Base-by-base conservation (phyloP, 2,329 filamentous ascomycete genomes). In the Myriosclerotinia scirpicola region DNA sequence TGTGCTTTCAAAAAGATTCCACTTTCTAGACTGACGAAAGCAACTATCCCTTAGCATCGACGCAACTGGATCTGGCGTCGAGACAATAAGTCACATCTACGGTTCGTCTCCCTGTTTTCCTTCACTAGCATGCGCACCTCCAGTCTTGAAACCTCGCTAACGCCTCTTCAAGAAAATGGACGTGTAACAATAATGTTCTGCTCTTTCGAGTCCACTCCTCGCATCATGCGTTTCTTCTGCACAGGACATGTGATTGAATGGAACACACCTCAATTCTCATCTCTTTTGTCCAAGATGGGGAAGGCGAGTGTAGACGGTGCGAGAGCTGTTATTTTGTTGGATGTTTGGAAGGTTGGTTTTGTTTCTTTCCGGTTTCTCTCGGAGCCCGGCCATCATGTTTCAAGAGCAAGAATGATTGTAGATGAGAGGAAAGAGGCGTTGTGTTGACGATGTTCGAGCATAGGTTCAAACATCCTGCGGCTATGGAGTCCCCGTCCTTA, bases 181-280 rank as follows among this genome's bases (percentile, higher is more conserved):
- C 84, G 91, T 20, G 83, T 90, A 22, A 92, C 89, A 7, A 79
- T 93, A 74, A 87, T 92, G 83, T 92, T 93, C 78, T 89, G 84
- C 75, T 87, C 85, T 30, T 90, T 90, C 69, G 85, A 83, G 1
- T 71, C 79, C 5, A 74, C 79, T 0, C 87, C 88, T 20, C 81
- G 86, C 65, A 90, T 91, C 73, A 75, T 90, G 75, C 80, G 88
- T 6, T 80, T 90, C 60, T 90, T 88, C 75, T 89, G 87, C 75
- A 81, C 73, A 11, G 84, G 84, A 5, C 76, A 74, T 6, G 83
- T 90, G 9, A 78, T 90, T 3, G 88, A 91, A 76, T 85, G 82
- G 77, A 83, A 85, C 68, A 79, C 83, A 14, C 77, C 80, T 0
- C 77, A 77, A 17, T 88, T 87, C 71, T 71, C 75, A 3, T 73